A percentile compares a stretch with the other conserved stretches of the same genome.
Evolutionary conservation across 805 yeast species (phyloP).

Genomic region (Monosporozyma siamensis): DNA sequence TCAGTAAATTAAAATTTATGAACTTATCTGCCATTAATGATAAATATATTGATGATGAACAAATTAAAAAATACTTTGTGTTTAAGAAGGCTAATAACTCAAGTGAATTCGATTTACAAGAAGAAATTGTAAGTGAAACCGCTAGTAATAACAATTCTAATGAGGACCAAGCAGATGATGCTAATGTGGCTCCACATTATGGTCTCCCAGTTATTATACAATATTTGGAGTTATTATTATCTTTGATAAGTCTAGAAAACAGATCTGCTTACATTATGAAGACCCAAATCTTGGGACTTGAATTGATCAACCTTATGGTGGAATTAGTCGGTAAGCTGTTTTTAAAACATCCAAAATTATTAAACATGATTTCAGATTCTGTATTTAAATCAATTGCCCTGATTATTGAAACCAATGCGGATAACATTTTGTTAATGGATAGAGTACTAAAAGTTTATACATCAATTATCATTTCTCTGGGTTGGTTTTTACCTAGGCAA

Average conservation of each 20-base stretch:
- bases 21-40: conserved; percentile 8
- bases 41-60: conserved; percentile 17
- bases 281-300: conserved; percentile 54
- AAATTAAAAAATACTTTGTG: conserved; percentile 4
- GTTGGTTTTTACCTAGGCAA: conserved; percentile 63
- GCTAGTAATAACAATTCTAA: background rate
- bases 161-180: conserved; percentile 26
- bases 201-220: conserved; percentile 71
- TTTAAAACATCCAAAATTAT: conserved; percentile 51
- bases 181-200: conserved; percentile 36
- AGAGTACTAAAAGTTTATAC: conserved; percentile 68
- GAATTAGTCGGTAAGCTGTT: conserved; percentile 68
- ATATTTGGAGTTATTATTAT: conserved; percentile 62
- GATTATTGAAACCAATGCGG: conserved; percentile 53
- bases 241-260: conserved; percentile 73
- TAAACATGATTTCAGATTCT: conserved; percentile 64
- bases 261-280: conserved; percentile 67
- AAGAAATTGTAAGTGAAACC: background rate
- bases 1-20: conserved; percentile 46
- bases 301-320: conserved; percentile 64
- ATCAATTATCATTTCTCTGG: conserved; percentile 59
- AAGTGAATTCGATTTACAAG: conserved; percentile 8
- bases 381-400: conserved; percentile 77
- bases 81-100: conserved; percentile 1
- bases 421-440: conserved; percentile 62